phyloP scores from a whole-genome alignment of 352 stramenopile species.

The Pythium plurisporium region DNA sequence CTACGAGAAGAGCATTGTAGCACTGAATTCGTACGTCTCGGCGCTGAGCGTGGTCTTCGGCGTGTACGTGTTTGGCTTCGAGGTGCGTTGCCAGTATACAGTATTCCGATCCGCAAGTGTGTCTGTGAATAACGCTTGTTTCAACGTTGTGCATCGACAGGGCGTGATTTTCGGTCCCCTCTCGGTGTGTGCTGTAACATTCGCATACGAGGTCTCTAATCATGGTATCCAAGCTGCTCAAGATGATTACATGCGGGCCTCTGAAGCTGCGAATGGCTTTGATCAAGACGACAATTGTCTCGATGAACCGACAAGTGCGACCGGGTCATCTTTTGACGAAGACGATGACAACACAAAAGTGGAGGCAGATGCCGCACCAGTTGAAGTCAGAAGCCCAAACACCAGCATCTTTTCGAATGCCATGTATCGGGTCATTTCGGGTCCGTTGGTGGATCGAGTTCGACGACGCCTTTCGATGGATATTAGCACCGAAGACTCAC shows the following conservation, averaged over 20 bases:
- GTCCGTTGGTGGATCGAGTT: constrained; percentile 71
- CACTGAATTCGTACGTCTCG: constrained; percentile 83
- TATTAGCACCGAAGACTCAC: constrained; percentile 65
- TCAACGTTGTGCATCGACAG: constrained; percentile 21
- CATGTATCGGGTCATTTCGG: constrained; percentile 80
- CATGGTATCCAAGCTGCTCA: constrained; percentile 83
- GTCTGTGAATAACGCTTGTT: background rate
- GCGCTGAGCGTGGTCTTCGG: constrained; percentile 83
- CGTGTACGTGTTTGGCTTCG: constrained; percentile 84
- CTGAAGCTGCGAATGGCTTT: constrained; percentile 31
- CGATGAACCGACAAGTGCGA: constrained; percentile 27
- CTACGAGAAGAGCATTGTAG: constrained; percentile 85
- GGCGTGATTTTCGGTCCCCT: constrained; percentile 84
- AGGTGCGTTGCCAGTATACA: constrained; percentile 31
- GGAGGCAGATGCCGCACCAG: constrained; percentile 6
- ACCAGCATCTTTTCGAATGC: constrained; percentile 79
- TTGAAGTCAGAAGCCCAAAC: constrained; percentile 25
- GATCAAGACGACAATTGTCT: constrained; percentile 11
- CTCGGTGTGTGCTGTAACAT: constrained; percentile 78
- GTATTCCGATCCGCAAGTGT: background rate
- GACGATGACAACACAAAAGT: constrained; percentile 40
- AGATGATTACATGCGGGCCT: constrained; percentile 44
- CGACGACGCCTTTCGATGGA: constrained; percentile 73
- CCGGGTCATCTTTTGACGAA: constrained; percentile 50
- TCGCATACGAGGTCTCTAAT: constrained; percentile 84